These are phyloP conservation scores for Penicillium sp. DNA, from an alignment of 2,329 filamentous ascomycete species.

Conservation along the genomic window DNA sequence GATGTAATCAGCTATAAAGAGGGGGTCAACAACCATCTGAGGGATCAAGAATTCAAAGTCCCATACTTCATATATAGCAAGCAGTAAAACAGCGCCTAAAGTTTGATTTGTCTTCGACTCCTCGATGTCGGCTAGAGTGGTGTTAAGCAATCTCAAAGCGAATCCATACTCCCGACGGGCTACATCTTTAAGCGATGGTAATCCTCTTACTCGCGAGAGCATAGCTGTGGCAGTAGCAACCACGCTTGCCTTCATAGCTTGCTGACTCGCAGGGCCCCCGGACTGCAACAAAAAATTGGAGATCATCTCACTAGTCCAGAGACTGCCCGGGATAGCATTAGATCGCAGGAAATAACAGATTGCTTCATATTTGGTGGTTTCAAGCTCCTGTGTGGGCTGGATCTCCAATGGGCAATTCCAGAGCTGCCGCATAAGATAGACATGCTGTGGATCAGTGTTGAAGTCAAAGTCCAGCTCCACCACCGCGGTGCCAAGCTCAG, in stretches of 20 bases:
- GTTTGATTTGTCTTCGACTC: slow-evolving; percentile 43
- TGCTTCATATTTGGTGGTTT: slow-evolving; percentile 32
- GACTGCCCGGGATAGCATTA: slow-evolving; percentile 31
- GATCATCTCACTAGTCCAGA: slow-evolving; percentile 26
- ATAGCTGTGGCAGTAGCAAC: slow-evolving; percentile 58
- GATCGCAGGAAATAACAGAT: slow-evolving; percentile 37
- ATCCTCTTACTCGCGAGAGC: slow-evolving; percentile 53
- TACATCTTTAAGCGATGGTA: slow-evolving; percentile 46
- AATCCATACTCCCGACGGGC: slow-evolving; percentile 55
- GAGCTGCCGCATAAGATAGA: slow-evolving; percentile 15
- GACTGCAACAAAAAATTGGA: slow-evolving; percentile 21
- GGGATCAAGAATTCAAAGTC: background rate
- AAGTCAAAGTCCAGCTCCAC: slow-evolving; percentile 19
- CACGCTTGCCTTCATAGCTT: slow-evolving; percentile 48
- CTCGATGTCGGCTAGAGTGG: slow-evolving; percentile 31
- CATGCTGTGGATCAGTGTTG: slow-evolving; percentile 17
- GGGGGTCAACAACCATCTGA: background rate
- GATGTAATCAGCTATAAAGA: slow-evolving; percentile 35
- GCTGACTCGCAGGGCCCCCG: slow-evolving; percentile 24
- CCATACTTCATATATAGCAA: slow-evolving; percentile 61
- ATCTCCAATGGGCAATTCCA: slow-evolving; percentile 17
- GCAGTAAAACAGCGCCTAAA: slow-evolving; percentile 55
- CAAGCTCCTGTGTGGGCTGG: slow-evolving; percentile 23
- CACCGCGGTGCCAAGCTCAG: background rate
- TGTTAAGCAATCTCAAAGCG: slow-evolving; percentile 48